These are phyloP conservation scores for Crithidia fasciculata DNA, from an alignment of 208 protist species.

Conservation along the genomic window DNA sequence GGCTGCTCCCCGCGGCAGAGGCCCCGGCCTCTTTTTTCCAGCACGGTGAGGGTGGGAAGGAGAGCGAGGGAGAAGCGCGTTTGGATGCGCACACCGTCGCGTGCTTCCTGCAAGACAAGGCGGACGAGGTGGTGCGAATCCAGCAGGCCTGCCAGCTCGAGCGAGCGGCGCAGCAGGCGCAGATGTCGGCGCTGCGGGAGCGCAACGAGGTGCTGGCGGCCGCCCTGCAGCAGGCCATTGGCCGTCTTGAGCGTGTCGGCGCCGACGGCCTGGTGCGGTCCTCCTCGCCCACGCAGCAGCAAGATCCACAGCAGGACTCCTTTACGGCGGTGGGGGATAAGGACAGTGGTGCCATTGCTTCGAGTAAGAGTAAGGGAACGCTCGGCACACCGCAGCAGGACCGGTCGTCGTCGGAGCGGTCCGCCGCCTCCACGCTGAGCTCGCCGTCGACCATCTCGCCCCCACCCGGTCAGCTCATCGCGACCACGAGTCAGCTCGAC, in stretches of 20 bases:
- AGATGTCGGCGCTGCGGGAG: constrained; percentile 35
- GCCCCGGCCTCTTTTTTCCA: not conserved
- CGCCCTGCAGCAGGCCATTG: constrained; percentile 42
- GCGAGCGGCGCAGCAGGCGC: constrained; percentile 22
- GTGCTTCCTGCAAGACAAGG: constrained; percentile 42
- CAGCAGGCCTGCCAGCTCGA: constrained; percentile 22
- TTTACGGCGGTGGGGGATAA: not conserved
- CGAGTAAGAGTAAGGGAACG: not conserved
- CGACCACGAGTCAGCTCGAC: not conserved
- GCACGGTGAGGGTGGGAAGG: not conserved
- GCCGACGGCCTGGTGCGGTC: constrained; percentile 25
- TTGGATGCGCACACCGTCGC: constrained; percentile 36
- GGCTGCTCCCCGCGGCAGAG: constrained; percentile 41
- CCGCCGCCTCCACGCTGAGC: constrained; percentile 10
- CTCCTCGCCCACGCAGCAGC: too few relatives aligned
- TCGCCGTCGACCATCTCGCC: constrained; percentile 2
- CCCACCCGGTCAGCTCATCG: constrained; percentile 3
- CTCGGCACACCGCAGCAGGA: not conserved
- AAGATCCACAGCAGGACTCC: too few relatives aligned
- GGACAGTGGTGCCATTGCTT: too few relatives aligned
- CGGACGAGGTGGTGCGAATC: constrained; percentile 30
- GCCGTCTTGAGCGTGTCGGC: constrained; percentile 22
- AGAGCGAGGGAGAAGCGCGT: not conserved
- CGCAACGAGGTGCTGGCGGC: constrained; percentile 41
- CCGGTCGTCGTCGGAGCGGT: constrained; percentile 7